These are phyloP conservation scores for Mycena chlorophos DNA, from an alignment of 768 basidiomycete species.

Conservation along the genomic window DNA sequence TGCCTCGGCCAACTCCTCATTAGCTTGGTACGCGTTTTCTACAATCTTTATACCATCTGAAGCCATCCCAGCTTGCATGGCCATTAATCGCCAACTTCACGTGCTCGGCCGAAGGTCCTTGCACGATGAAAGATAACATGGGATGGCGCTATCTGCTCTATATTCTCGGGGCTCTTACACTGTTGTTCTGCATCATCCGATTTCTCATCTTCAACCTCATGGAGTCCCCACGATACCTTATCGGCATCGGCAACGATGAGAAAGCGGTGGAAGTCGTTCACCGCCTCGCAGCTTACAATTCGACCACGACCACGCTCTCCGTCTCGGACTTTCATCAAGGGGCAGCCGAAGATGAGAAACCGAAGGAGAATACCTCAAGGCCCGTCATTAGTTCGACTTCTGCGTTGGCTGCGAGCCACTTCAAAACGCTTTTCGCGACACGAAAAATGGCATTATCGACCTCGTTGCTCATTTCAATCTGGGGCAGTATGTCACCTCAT, in stretches of 20 bases:
- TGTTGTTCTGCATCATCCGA: constrained; percentile 60
- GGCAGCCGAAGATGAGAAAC: constrained; percentile 17
- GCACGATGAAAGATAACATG: constrained; percentile 54
- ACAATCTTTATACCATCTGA: background rate
- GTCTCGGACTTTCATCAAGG: constrained; percentile 47
- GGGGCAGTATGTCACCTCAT: constrained; percentile 38
- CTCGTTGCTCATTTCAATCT: constrained; percentile 48
- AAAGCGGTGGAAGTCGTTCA: constrained; percentile 64
- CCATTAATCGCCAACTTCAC: constrained; percentile 70
- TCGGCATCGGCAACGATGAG: constrained; percentile 64
- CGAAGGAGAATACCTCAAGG: constrained; percentile 34
- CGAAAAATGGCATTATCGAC: constrained; percentile 53
- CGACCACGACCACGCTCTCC: constrained; percentile 47
- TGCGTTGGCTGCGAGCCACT: constrained; percentile 30
- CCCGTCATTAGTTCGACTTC: constrained; percentile 33
- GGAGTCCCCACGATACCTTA: constrained; percentile 72
- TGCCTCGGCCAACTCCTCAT: constrained; percentile 71
- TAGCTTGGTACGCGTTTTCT: constrained; percentile 32
- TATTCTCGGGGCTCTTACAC: constrained; percentile 69
- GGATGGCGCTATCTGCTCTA: constrained; percentile 82
- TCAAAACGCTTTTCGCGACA: constrained; percentile 52
- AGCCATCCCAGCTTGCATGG: constrained; percentile 59
- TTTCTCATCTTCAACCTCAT: constrained; percentile 67
- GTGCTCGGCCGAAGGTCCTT: constrained; percentile 43
- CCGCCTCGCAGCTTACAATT: constrained; percentile 61